A percentile compares a stretch with the other conserved stretches of the same genome.
Evolutionary conservation across 1,284 basidiomycete genomes (phyloP).

Genomic region (Ceraceosorus bombacis): DNA sequence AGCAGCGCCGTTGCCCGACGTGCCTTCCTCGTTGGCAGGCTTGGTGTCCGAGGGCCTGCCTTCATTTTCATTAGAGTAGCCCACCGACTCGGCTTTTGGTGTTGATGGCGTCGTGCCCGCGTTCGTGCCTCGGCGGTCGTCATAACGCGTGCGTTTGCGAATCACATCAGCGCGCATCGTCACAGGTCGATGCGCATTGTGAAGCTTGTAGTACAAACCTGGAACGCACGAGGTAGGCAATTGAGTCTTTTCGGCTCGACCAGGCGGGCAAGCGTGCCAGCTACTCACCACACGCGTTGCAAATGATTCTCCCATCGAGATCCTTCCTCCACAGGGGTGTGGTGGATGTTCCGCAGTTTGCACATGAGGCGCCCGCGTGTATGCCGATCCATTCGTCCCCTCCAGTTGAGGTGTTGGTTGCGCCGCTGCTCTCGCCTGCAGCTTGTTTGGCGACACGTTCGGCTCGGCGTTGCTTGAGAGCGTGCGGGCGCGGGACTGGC

Average conservation of each 20-base stretch:
- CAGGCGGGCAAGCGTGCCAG: no score
- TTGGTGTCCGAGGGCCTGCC: neutral
- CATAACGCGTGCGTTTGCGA: constrained; percentile 40
- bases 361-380: constrained; percentile 26
- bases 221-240: no score
- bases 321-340: constrained; percentile 46
- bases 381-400: constrained; percentile 11
- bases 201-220: constrained; percentile 38
- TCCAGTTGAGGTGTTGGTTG: neutral
- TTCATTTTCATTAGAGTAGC: neutral
- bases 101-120: neutral
- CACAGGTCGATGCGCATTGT: constrained; percentile 35
- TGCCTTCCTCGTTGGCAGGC: neutral
- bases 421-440: constrained; percentile 4
- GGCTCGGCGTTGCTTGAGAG: constrained; percentile 29
- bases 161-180: constrained; percentile 44
- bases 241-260: no score
- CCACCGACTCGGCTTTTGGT: constrained; percentile 2
- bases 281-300: constrained; percentile 32
- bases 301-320: constrained; percentile 35
- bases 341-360: constrained; percentile 44
- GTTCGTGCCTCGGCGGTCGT: constrained; percentile 9
- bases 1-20: neutral
- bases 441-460: constrained; percentile 20
- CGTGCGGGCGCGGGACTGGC: constrained; percentile 31